Base-by-base conservation (phyloP, 1,139 yeast species). In the Blastobotrys capitulatus region DNA sequence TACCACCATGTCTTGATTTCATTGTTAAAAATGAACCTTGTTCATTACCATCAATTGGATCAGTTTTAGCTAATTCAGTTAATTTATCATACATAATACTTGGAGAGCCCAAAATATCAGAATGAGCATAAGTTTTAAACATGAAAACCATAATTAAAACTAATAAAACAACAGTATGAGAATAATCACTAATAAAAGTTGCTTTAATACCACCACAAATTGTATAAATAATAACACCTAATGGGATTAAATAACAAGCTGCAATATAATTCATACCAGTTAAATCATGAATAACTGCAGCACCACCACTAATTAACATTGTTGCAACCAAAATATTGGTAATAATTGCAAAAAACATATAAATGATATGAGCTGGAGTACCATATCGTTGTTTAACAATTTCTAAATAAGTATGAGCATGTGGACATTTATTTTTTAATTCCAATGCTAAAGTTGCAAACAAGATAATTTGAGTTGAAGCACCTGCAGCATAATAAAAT, bases 141-240 rank as follows among this genome's bases (percentile, higher is more conserved):
- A 66, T 58, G 66, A 71, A 55, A 57, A 53, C 49, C 58, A 61
- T 43, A 68, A 63, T 48, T 19, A 76, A 67, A 42, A 72, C 64
- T 52, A 74, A 67, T 40, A 77, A 66, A 49, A 76, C 68, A 43
- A 76, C 69, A 0, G 81, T 88, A 68, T 88, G 96, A 50, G 82
- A 79, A 63, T 85, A 89, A 66, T 88, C 97, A 7, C 96, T 87
- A 61, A 88, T 71, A 67, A 88, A 86, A 4, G 96, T 88, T 25
- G 96, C 95, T 65, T 85, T 87, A 61, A 89, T 78, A 61, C 96
- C 96, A 54, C 96, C 96, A 58, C 86, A 84, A 50, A 87, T 68
- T 2, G 96, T 88, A 68, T 87, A 88, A 41, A 86, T 69, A 37
- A 86, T 82, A 44, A 86, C 95, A 56, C 95, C 95, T 29, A 88